Evolutionary conservation across 345 rosid species (phyloP), one percentile per base, ranked within the genome.

Genomic region (Melaleuca alternifolia): DNA sequence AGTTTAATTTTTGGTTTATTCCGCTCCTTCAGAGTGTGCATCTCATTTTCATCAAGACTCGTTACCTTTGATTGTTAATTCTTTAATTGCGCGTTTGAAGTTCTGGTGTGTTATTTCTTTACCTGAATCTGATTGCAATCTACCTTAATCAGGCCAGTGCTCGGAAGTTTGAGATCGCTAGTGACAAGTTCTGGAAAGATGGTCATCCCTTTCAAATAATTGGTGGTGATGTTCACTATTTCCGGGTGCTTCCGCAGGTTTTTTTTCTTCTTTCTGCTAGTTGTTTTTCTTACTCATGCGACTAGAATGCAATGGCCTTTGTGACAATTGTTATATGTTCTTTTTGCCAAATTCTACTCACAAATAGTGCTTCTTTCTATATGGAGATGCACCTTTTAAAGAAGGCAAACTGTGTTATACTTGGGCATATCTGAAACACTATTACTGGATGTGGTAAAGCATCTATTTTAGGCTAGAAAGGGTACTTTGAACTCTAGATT

Each of bases 211-310:
- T 96, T 83, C 94, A 88, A 91, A 93, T 97, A 82, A 95, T 97
- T 76, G 98, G 98, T 82, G 99, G 99, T 65, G 99, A 97, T 87
- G 86, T 97, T 93, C 99, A 97, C 86, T 97, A 97, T 89, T 97
- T 96, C 86, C 95, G 99, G 14, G 88, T 94, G 89, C 93, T 94
- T 87, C 98, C 99, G 23, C 89, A 94, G 99, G 99, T 94, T 91
- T 12, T 48, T 37, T 26, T 81, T 53, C 23, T 53, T 83, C 26
- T 84, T n/a, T 84, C n/a, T 15, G 30, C 23, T 33, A 18, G 24
- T 10, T 71, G 0, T 33, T 33, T 48, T 71, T 71, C 79, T 71
- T 37, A 10, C 79, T 37, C 24, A 71, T 71, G 24, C 37, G 26
- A 0, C 37, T 2, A 33, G 24, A 71, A 33, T 71, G 79, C 79